phyloP scores from a whole-genome alignment of 768 basidiomycete species.

The Lactarius psammicola region DNA sequence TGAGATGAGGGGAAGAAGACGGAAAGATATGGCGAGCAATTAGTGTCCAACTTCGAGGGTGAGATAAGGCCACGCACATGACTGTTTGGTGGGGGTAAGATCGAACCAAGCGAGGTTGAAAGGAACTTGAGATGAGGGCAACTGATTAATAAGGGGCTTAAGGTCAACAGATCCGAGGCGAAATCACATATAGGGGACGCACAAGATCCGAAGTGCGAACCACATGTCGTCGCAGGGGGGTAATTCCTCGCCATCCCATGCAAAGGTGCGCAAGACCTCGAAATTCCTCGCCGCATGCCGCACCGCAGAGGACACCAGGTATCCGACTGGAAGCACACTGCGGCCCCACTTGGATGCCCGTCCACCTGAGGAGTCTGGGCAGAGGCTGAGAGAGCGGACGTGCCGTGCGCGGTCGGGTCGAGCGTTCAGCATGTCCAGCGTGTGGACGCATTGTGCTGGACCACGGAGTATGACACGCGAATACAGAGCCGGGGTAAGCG shows the following conservation, averaged over 20 bases:
- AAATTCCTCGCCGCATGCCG: constrained; percentile 48
- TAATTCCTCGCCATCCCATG: constrained; percentile 66
- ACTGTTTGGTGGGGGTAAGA: constrained; percentile 56
- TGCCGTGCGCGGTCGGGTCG: constrained; percentile 63
- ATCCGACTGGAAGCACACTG: constrained; percentile 36
- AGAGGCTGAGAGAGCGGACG: constrained; percentile 56
- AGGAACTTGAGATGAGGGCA: constrained; percentile 65
- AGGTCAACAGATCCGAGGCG: not conserved
- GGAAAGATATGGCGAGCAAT: not conserved
- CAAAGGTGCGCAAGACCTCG: constrained; percentile 64
- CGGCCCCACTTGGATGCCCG: constrained; percentile 27
- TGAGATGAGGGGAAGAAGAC: constrained; percentile 31
- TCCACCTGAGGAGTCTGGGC: constrained; percentile 34
- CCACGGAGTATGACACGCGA: constrained; percentile 53
- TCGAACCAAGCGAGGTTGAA: constrained; percentile 59
- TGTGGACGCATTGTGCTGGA: constrained; percentile 57
- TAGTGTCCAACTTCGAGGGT: constrained; percentile 7
- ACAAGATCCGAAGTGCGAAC: constrained; percentile 70
- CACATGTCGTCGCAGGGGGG: constrained; percentile 74
- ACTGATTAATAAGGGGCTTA: constrained; percentile 36
- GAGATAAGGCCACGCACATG: constrained; percentile 48
- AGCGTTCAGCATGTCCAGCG: constrained; percentile 60
- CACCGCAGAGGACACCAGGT: constrained; percentile 51
- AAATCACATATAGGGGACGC: constrained; percentile 27
- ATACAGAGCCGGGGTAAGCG: constrained; percentile 60